Conservation (phyloP, 179 eudicot species). For the Spinacia oleracea region DNA sequence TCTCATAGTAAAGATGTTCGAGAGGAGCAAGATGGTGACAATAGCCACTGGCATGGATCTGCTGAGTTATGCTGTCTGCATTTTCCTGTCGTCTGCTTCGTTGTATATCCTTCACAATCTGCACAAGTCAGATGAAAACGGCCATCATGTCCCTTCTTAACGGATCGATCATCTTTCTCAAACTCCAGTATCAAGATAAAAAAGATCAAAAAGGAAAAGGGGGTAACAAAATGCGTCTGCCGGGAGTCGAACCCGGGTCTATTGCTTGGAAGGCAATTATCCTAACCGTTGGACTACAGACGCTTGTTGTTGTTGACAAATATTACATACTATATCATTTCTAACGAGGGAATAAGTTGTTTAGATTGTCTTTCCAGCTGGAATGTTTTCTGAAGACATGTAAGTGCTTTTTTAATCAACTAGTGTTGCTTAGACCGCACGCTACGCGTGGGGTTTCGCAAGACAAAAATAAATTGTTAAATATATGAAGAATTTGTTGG, state of each 20-base stretch:
- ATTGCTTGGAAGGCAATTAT: slow-evolving; percentile 24
- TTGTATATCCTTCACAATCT: slow-evolving; percentile 86
- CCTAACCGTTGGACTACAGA: slow-evolving; percentile 24
- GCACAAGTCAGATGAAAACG: slow-evolving; percentile 48
- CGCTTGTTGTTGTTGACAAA: too few relatives aligned
- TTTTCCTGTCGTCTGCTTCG: slow-evolving; percentile 93
- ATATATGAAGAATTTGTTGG: too few relatives aligned
- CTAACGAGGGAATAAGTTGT: too few relatives aligned
- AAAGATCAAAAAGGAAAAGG: neutral
- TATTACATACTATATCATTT: too few relatives aligned
- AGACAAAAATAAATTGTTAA: too few relatives aligned
- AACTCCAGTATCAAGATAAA: too few relatives aligned
- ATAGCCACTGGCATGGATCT: slow-evolving; percentile 94
- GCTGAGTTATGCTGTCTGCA: slow-evolving; percentile 77
- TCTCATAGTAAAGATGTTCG: slow-evolving; percentile 94
- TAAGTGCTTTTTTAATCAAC: too few relatives aligned
- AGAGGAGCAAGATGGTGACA: slow-evolving; percentile 97
- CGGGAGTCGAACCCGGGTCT: slow-evolving; percentile 25
- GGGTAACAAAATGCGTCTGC: slow-evolving; percentile 18
- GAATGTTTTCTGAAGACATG: too few relatives aligned
- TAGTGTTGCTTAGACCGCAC: too few relatives aligned
- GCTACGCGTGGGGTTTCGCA: too few relatives aligned
- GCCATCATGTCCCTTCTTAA: neutral
- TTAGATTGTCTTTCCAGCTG: too few relatives aligned
- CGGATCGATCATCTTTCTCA: neutral